Percentiles rank a stretch among this genome's conserved stretches.
Evolutionary conservation across 2,329 filamentous ascomycete species (phyloP).

Genomic region (Zymoseptoria ardabiliae): DNA sequence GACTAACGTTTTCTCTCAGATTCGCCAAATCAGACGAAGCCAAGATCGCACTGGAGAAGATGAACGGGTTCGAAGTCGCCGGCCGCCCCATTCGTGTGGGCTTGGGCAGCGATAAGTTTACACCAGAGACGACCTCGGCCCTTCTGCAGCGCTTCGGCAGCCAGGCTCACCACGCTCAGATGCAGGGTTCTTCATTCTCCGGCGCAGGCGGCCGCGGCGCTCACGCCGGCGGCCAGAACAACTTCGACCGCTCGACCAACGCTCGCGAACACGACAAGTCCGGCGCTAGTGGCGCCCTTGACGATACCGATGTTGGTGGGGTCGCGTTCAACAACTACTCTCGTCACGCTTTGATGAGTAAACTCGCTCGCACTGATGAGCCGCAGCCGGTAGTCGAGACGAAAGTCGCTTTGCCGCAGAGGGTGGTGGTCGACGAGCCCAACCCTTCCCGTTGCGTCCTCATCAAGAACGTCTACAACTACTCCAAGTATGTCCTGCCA

Average conservation of each 20-base stretch:
- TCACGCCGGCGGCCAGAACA: conserved; percentile 64
- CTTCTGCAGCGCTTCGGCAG: conserved; percentile 86
- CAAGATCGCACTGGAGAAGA: conserved; percentile 91
- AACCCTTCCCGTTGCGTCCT: conserved; percentile 91
- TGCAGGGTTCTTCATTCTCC: conserved; percentile 69
- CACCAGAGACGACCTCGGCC: conserved; percentile 89
- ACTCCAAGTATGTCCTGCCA: conserved; percentile 64
- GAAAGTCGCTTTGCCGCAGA: conserved; percentile 51
- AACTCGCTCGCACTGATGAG: conserved; percentile 93
- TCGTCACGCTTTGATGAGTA: conserved; percentile 96
- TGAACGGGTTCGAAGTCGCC: conserved; percentile 98
- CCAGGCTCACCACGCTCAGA: conserved; percentile 49
- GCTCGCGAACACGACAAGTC: conserved; percentile 80
- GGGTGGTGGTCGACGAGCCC: conserved; percentile 71
- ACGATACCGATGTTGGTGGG: conserved; percentile 94
- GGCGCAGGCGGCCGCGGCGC: conserved; percentile 81
- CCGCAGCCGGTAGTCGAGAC: conserved; percentile 60
- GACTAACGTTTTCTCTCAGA: conserved; percentile 14
- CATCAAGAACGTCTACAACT: conserved; percentile 91
- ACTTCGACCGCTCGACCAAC: conserved; percentile 77
- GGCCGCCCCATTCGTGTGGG: conserved; percentile 96
- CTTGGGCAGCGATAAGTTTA: conserved; percentile 99
- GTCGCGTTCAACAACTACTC: conserved; percentile 99
- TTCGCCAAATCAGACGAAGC: conserved; percentile 70
- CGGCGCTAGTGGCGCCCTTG: conserved; percentile 84